Evolutionary conservation across 2,329 filamentous ascomycete species (phyloP), one percentile per base, ranked within the genome.

Genomic region (Amphichorda felina): DNA sequence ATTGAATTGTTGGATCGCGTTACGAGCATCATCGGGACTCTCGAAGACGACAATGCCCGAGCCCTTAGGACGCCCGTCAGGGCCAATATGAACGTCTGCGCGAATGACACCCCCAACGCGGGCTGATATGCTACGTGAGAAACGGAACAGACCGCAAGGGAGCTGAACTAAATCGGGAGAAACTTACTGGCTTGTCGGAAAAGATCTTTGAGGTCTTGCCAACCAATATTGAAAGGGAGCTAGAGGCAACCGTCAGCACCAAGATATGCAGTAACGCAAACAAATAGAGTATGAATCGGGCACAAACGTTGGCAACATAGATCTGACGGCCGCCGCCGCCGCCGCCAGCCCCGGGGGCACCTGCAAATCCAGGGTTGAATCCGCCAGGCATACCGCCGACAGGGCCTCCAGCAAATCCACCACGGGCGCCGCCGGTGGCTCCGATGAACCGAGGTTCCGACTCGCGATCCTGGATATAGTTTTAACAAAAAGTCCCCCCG

Each of bases 151-250:
- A 8, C 19, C 5, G 22, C 15, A 21, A 15, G n/a, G 17, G 26
- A 13, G 22, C n/a, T 11, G 8, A 13, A 30, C n/a, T 11, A 13
- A 16, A 14, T 17, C 33, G 14, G 10, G 9, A 22, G 5, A 19
- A 34, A 70, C 86, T 72, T 71, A 94, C 88, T 85, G 64, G 91
- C 88, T 73, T 95, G 88, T 54, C 91, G 84, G 72, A 98, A 98
- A 47, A 98, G 72, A 61, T 98, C 91, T 67, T 98, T 98, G 49
- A 98, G 68, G 61, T 98, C 91, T 65, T 98, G 91, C 91, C 91
- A 98, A 57, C 91, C 91, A 50, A 94, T 85, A 45, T 86, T 94
- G 66, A 88, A 98, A 15, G 91, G 91, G 49, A 98, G 83, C 91
- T 98, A 63, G 29, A 49, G 5, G 31, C 24, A 16, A 14, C 14